Conservation (phyloP, 768 basidiomycete genomes). For the Serpula lacrymans region DNA sequence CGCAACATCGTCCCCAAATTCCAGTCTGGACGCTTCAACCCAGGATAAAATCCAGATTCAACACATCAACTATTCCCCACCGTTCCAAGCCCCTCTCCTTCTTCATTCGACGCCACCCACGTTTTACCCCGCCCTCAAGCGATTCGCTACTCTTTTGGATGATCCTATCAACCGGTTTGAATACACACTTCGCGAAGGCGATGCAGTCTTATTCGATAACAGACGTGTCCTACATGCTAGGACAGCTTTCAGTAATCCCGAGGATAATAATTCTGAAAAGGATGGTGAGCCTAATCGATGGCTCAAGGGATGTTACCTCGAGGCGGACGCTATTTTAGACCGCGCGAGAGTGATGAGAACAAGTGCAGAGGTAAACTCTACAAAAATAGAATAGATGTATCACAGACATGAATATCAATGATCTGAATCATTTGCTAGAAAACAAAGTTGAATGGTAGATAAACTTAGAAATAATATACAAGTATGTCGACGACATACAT, state of each 20-base stretch:
- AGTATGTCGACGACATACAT: no score
- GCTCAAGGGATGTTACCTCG: constrained; percentile 87
- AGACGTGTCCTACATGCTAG: constrained; percentile 85
- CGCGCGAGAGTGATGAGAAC: constrained; percentile 51
- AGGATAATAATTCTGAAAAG: constrained; percentile 25
- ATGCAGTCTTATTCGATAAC: constrained; percentile 91
- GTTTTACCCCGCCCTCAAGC: constrained; percentile 61
- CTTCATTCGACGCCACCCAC: constrained; percentile 42
- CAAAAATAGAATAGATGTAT: neutral
- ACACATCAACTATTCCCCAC: constrained; percentile 89
- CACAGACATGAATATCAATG: no score
- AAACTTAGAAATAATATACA: no score
- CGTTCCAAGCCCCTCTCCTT: constrained; percentile 84
- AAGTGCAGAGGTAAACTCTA: no score
- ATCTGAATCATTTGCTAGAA: no score
- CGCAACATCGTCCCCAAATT: constrained; percentile 8
- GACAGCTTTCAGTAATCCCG: constrained; percentile 57
- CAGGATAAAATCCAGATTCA: constrained; percentile 34
- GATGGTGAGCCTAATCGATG: constrained; percentile 66
- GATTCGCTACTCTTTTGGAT: constrained; percentile 60
- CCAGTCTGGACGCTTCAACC: neutral
- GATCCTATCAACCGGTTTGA: constrained; percentile 48
- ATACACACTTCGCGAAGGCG: constrained; percentile 75
- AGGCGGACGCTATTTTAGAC: constrained; percentile 63
- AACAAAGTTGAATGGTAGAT: no score